phyloP scores from a whole-genome alignment of 2,329 filamentous ascomycete species.

The Fusarium annulatum region DNA sequence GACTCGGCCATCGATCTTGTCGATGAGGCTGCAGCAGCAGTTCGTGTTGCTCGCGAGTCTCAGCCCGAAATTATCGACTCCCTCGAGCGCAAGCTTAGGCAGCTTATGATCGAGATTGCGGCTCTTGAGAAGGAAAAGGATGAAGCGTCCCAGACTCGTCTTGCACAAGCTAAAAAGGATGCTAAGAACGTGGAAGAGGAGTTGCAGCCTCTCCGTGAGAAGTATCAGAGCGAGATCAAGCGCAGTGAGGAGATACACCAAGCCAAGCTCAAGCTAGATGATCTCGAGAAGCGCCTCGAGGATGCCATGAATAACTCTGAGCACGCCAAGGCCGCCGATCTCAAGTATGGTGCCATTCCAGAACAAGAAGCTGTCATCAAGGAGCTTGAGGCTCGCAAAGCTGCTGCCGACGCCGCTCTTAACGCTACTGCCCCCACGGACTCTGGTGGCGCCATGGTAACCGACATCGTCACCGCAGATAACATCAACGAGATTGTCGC shows the following conservation, averaged over 20 bases:
- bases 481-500: constrained; percentile 99
- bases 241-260: constrained; percentile 93
- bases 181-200: constrained; percentile 96
- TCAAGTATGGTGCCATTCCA: constrained; percentile 97
- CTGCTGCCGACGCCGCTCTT: constrained; percentile 78
- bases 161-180: constrained; percentile 86
- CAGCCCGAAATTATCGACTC: constrained; percentile 97
- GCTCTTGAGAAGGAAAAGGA: constrained; percentile 94
- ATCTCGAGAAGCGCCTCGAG: constrained; percentile 89
- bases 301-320: constrained; percentile 91
- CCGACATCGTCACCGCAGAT: constrained; percentile 93
- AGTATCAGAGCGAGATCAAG: constrained; percentile 93
- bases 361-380: constrained; percentile 87
- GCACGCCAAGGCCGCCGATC: constrained; percentile 87
- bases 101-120: constrained; percentile 97
- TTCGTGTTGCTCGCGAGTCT: constrained; percentile 93
- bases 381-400: constrained; percentile 82
- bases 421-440: constrained; percentile 65
- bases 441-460: constrained; percentile 78
- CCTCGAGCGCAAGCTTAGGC: constrained; percentile 87
- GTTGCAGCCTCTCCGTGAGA: constrained; percentile 88
- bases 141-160: constrained; percentile 85
- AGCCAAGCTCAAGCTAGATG: constrained; percentile 93
- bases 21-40: constrained; percentile 96
- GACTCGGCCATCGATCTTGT: constrained; percentile 97